Evolutionary conservation across 2,329 filamentous ascomycete species (phyloP).

Genomic region (Arthroderma uncinatum): DNA sequence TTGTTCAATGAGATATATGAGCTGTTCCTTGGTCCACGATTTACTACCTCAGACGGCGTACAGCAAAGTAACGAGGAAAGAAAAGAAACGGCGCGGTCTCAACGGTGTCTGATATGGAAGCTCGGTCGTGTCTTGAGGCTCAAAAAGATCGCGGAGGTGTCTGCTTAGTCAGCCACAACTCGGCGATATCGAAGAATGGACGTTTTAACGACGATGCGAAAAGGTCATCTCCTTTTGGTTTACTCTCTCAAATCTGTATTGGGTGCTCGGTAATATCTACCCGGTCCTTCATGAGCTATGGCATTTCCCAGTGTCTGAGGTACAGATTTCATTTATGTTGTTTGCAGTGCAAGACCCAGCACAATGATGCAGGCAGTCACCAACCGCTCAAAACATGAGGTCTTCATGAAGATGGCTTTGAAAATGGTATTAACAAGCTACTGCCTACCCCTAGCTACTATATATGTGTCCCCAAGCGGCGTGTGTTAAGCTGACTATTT

Average conservation of each 20-base stretch:
- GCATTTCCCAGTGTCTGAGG: background rate
- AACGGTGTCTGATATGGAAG: no score
- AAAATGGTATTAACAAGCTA: slow-evolving; percentile 53
- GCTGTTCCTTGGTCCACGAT: background rate
- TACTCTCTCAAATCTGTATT: no score
- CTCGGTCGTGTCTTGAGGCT: background rate
- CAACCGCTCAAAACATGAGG: slow-evolving; percentile 34
- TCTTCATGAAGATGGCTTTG: slow-evolving; percentile 76
- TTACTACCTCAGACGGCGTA: background rate
- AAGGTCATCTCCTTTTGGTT: no score
- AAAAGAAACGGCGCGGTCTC: background rate
- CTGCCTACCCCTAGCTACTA: background rate
- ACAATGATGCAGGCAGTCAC: background rate
- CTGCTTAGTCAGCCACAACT: background rate
- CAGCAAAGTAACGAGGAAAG: background rate
- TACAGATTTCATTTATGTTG: background rate
- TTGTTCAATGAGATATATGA: background rate
- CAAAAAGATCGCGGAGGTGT: background rate
- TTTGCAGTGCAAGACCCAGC: background rate
- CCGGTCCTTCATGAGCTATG: background rate
- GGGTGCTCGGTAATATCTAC: no score
- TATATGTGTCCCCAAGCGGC: background rate
- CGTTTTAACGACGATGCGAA: no score
- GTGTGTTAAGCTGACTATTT: background rate
- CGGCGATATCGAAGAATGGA: no score